phyloP scores from a whole-genome alignment of 2,329 filamentous ascomycete genomes.

The Nannizziopsis arthrosporioides region DNA sequence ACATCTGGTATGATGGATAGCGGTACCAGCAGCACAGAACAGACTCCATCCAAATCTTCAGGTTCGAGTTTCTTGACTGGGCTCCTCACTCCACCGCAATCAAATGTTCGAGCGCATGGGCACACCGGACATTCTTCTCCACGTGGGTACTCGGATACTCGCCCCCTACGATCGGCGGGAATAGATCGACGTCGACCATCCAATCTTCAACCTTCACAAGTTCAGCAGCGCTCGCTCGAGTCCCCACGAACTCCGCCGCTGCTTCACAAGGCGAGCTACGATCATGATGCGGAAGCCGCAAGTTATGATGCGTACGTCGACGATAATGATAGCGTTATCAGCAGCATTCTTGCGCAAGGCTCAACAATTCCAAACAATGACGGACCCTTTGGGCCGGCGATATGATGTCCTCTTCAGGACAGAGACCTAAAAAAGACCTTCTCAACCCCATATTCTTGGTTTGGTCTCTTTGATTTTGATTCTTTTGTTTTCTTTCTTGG shows the following conservation, averaged over 20 bases:
- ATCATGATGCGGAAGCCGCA: slow-evolving; percentile 46
- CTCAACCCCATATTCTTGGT: not conserved
- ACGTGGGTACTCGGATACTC: slow-evolving; percentile 24
- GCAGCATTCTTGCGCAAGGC: slow-evolving; percentile 8
- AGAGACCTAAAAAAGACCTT: not conserved
- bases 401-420: slow-evolving; percentile 8
- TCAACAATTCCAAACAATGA: slow-evolving; percentile 4
- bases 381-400: slow-evolving; percentile 16
- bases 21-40: slow-evolving; percentile 19
- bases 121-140: slow-evolving; percentile 18
- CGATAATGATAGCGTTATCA: slow-evolving; percentile 38
- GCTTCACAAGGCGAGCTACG: slow-evolving; percentile 45
- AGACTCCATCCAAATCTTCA: slow-evolving; percentile 50
- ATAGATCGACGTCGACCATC: slow-evolving; percentile 20
- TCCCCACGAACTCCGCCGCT: slow-evolving; percentile 43
- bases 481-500: not conserved
- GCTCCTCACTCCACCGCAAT: slow-evolving; percentile 79
- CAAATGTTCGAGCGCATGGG: slow-evolving; percentile 44
- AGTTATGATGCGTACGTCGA: slow-evolving; percentile 40
- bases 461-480: too few species aligned
- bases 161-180: slow-evolving; percentile 25
- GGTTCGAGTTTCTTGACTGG: slow-evolving; percentile 58
- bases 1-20: slow-evolving; percentile 30
- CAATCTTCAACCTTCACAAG: slow-evolving; percentile 22
- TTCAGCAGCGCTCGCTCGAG: slow-evolving; percentile 16